phyloP scores from a whole-genome alignment of 2,329 filamentous ascomycete genomes.

The Cercospora zeina region DNA sequence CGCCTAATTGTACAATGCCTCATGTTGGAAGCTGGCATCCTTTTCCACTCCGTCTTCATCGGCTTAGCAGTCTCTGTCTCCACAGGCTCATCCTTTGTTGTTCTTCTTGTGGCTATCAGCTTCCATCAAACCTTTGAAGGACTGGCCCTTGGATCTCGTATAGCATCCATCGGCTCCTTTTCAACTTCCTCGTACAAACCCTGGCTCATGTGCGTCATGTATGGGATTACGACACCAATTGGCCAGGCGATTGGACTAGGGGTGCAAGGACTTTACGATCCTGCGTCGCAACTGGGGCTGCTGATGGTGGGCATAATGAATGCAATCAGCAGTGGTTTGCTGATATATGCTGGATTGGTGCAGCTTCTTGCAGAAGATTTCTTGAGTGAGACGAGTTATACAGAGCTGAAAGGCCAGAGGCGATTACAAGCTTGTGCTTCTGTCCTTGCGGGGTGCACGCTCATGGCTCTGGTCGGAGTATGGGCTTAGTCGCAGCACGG shows the following conservation, averaged over 20 bases:
- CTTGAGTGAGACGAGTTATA: conserved; percentile 64
- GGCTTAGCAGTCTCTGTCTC: conserved; percentile 72
- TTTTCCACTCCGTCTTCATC: conserved; percentile 77
- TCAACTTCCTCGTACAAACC: conserved; percentile 71
- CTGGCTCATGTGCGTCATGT: conserved; percentile 66
- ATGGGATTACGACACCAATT: conserved; percentile 58
- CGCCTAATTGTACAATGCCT: conserved; percentile 72
- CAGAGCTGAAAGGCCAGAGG: conserved; percentile 57
- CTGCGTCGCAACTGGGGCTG: conserved; percentile 50
- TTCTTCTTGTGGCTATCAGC: conserved; percentile 67
- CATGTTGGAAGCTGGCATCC: conserved; percentile 72
- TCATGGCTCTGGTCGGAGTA: conserved; percentile 68
- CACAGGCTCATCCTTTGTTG: conserved; percentile 62
- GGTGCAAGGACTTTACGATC: conserved; percentile 55
- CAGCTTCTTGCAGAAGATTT: conserved; percentile 55
- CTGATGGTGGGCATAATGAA: conserved; percentile 55
- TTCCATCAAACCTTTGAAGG: conserved; percentile 73
- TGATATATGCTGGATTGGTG: conserved; percentile 54
- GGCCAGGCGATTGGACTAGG: conserved; percentile 53
- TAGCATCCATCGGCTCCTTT: conserved; percentile 70
- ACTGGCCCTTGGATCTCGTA: conserved; percentile 68
- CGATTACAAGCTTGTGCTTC: conserved; percentile 63
- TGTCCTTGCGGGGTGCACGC: conserved; percentile 59
- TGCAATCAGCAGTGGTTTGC: conserved; percentile 50
- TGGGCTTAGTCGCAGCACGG: conserved; percentile 53